A percentile compares a stretch with the other conserved stretches of the same genome.
Evolutionary conservation across 495 filamentous ascomycete genomes (phyloP).

Genomic region (Podospora australis): DNA sequence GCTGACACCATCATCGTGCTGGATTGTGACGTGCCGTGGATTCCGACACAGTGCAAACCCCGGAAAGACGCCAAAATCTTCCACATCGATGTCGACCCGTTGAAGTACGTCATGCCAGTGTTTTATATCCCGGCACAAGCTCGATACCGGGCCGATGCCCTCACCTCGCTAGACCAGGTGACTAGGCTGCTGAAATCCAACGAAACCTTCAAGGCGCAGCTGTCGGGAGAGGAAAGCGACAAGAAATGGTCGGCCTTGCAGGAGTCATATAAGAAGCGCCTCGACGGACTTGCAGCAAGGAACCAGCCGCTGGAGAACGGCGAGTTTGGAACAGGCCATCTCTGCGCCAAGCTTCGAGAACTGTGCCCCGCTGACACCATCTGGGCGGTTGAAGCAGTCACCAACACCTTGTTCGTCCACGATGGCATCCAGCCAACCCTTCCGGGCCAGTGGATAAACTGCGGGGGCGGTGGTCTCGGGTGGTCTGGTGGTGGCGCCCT

Average conservation of each 20-base stretch:
- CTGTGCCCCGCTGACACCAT: conserved; percentile 70
- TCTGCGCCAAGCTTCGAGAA: conserved; percentile 57
- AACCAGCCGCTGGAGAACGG: conserved; percentile 55
- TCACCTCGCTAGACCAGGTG: conserved; percentile 66
- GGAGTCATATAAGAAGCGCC: conserved; percentile 51
- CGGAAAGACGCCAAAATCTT: conserved; percentile 59
- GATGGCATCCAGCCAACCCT: conserved; percentile 71
- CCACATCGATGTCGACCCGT: conserved; percentile 79
- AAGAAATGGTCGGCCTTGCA: conserved; percentile 51
- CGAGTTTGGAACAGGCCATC: conserved; percentile 63
- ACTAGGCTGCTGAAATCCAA: conserved; percentile 47
- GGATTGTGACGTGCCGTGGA: conserved; percentile 74
- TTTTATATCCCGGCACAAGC: conserved; percentile 70
- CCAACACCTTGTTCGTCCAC: conserved; percentile 68
- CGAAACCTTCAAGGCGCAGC: conserved; percentile 38
- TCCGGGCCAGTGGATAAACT: conserved; percentile 86
- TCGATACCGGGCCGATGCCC: conserved; percentile 70
- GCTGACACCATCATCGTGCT: conserved; percentile 82
- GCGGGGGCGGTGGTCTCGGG: conserved; percentile 86
- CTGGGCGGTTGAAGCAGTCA: conserved; percentile 84
- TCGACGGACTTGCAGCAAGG: conserved; percentile 51
- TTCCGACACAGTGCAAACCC: conserved; percentile 55
- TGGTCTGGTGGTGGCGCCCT: conserved; percentile 91
- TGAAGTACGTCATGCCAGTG: conserved; percentile 82
- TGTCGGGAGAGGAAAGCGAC: conserved; percentile 40